Evolutionary conservation across 257 asterid species (phyloP).

Genomic region (Anisodus acutangulus): DNA sequence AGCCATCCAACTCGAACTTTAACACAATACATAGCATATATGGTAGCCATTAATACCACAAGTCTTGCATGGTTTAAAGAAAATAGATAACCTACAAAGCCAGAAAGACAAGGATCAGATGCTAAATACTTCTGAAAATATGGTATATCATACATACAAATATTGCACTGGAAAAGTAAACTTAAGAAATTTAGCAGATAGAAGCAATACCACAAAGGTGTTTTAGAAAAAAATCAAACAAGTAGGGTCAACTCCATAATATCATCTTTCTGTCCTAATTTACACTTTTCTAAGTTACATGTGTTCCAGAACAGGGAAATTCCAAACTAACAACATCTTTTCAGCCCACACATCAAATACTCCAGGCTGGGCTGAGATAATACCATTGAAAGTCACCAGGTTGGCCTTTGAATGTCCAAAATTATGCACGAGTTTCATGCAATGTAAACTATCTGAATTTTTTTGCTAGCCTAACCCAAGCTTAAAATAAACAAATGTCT

Average conservation of each 20-base stretch:
- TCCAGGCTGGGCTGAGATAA: constrained; percentile 13
- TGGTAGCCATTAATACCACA: constrained; percentile 82
- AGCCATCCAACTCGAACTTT: constrained; percentile 85
- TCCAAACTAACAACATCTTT: not conserved
- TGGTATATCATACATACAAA: not conserved
- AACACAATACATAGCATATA: constrained; percentile 84
- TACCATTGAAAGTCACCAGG: not conserved
- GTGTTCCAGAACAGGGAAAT: not conserved
- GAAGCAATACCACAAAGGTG: not conserved
- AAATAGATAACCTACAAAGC: constrained; percentile 81
- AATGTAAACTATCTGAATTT: not conserved
- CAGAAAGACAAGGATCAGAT: not conserved
- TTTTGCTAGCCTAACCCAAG: constrained; percentile 13
- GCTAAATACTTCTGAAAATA: constrained; percentile 3
- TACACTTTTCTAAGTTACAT: not conserved
- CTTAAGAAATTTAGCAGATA: not conserved
- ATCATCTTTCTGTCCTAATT: not conserved
- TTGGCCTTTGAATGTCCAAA: not conserved
- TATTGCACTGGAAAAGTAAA: constrained; percentile 2
- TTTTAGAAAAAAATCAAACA: not conserved
- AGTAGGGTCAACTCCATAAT: not conserved
- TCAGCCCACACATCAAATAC: not conserved
- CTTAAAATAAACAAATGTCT: not conserved
- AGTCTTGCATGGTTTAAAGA: constrained; percentile 91
- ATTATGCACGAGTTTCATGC: not conserved